Conservation (phyloP, 2,329 filamentous ascomycete species). For the Alternaria arborescens region DNA sequence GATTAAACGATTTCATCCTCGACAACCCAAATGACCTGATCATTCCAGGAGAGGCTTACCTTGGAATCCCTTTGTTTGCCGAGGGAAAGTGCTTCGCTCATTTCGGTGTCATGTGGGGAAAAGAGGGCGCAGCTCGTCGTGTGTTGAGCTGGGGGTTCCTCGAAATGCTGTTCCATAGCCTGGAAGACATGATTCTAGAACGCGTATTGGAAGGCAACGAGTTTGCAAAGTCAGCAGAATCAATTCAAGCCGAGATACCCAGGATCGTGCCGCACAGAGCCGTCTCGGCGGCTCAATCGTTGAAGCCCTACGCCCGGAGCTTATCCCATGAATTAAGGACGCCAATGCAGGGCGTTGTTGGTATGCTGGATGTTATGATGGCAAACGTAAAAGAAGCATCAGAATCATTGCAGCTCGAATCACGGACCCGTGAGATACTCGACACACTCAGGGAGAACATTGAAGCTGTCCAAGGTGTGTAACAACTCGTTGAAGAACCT, state of each 20-base stretch:
- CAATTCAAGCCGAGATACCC: constrained; percentile 37
- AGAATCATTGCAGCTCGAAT: constrained; percentile 62
- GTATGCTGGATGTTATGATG: constrained; percentile 80
- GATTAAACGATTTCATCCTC: constrained; percentile 65
- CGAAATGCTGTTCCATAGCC: constrained; percentile 72
- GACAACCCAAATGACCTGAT: constrained; percentile 69
- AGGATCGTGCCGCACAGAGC: constrained; percentile 64
- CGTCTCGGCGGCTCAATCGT: constrained; percentile 67
- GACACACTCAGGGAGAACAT: constrained; percentile 72
- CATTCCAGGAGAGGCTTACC: constrained; percentile 70
- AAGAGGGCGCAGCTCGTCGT: constrained; percentile 65
- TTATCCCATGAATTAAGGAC: constrained; percentile 76
- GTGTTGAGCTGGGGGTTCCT: constrained; percentile 71
- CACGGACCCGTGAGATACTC: constrained; percentile 64
- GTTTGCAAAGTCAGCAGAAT: constrained; percentile 46
- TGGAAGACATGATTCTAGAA: constrained; percentile 72
- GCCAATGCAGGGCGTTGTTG: constrained; percentile 78
- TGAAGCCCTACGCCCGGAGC: constrained; percentile 76
- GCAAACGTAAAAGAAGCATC: constrained; percentile 73
- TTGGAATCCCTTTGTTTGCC: constrained; percentile 71
- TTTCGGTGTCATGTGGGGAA: constrained; percentile 76
- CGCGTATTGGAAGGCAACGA: constrained; percentile 64
- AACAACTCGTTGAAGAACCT: not conserved
- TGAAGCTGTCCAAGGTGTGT: constrained; percentile 71
- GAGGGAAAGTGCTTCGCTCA: constrained; percentile 73